Conservation (phyloP, 2,329 filamentous ascomycete species). For the Herpotrichia juniperi region DNA sequence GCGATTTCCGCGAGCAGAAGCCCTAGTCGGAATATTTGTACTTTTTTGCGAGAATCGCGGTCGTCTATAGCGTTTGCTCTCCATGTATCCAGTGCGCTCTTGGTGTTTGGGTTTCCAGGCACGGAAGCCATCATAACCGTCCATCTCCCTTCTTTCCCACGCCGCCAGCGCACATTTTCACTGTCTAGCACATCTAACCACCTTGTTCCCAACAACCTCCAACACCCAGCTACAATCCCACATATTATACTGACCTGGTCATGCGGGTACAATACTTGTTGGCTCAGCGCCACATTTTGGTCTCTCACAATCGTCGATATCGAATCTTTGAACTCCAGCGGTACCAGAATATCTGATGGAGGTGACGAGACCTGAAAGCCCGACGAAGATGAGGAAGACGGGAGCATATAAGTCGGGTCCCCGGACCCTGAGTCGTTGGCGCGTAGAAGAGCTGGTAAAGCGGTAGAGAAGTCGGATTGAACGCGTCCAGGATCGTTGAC, state of each 20-base stretch:
- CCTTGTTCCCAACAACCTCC: constrained; percentile 30
- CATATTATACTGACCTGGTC: constrained; percentile 30
- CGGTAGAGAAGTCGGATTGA: constrained; percentile 15
- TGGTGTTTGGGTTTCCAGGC: constrained; percentile 19
- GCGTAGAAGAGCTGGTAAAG: constrained; percentile 17
- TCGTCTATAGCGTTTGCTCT: constrained; percentile 15
- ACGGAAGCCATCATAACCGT: constrained; percentile 28
- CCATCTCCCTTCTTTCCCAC: constrained; percentile 24
- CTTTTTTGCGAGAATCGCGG: constrained; percentile 23
- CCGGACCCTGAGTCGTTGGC: too few species aligned
- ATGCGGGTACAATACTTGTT: constrained; percentile 29
- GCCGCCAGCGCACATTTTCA: constrained; percentile 30
- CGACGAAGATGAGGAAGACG: constrained; percentile 17
- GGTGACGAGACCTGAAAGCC: constrained; percentile 31
- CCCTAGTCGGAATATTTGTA: constrained; percentile 35
- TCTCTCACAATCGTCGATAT: constrained; percentile 23
- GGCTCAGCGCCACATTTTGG: constrained; percentile 17
- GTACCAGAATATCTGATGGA: constrained; percentile 20
- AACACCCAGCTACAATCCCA: constrained; percentile 26
- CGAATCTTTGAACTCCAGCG: constrained; percentile 30
- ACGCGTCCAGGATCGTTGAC: constrained; percentile 18
- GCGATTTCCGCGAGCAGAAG: constrained; percentile 31
- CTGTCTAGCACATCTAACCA: constrained; percentile 31
- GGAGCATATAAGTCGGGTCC: constrained; percentile 25
- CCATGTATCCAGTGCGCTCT: constrained; percentile 11